phyloP scores from a whole-genome alignment of 345 rosid species.

The Eucalyptus regnans region DNA sequence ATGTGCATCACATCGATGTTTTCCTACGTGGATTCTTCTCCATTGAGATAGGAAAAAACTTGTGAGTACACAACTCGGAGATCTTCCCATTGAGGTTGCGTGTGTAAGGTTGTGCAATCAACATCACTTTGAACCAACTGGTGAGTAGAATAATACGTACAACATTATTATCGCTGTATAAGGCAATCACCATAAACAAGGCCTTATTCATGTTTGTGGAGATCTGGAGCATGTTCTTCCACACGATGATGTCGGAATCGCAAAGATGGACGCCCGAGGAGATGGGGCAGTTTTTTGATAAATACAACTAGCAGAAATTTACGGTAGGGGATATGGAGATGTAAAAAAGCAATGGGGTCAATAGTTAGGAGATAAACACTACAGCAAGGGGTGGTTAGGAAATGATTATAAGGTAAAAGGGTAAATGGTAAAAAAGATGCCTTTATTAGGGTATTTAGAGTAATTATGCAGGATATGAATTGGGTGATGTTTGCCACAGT shows the following conservation, averaged over 20 bases:
- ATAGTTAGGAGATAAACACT: conserved; percentile 46
- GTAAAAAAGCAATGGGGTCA: conserved; percentile 11
- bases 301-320: conserved; percentile 1
- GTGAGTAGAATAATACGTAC: neutral
- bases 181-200: conserved; percentile 16
- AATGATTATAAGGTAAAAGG: neutral
- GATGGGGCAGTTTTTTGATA: neutral
- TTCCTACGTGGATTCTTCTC: neutral
- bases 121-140: neutral
- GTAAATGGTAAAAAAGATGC: neutral
- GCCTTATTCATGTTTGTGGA: neutral
- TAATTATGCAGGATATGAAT: neutral
- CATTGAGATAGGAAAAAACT: neutral
- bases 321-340: neutral
- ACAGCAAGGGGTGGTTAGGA: neutral
- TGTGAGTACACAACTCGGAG: neutral
- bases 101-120: neutral
- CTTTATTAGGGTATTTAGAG: neutral
- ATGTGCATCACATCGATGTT: neutral
- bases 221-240: neutral
- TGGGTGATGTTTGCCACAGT: neutral
- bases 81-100: neutral
- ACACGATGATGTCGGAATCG: neutral
- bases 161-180: neutral
- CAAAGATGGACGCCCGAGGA: neutral